Percentiles rank a stretch among this genome's conserved stretches.
phyloP scores from a whole-genome alignment of 2,329 filamentous ascomycete species.

The Aspergillus ibericus region DNA sequence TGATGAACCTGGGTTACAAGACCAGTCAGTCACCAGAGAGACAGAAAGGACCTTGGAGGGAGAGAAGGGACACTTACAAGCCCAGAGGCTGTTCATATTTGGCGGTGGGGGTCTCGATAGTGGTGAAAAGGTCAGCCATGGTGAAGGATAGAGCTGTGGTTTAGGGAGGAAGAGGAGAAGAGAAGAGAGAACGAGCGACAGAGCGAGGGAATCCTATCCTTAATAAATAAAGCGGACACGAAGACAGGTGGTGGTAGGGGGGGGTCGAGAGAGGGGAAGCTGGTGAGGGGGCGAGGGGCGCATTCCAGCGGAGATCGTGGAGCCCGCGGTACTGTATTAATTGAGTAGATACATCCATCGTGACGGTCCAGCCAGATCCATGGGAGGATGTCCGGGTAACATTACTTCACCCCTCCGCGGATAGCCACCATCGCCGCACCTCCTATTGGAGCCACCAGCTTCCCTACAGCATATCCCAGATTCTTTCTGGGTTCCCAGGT shows the following conservation, averaged over 20 bases:
- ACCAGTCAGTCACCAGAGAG: neutral
- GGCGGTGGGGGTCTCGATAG: conserved; percentile 37
- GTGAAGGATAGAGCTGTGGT: conserved; percentile 4
- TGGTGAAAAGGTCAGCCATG: conserved; percentile 30
- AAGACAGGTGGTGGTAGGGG: neutral
- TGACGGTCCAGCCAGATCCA: neutral
- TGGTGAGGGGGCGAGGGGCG: neutral
- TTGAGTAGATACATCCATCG: neutral
- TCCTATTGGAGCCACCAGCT: neutral
- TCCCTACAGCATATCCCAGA: too few relatives aligned
- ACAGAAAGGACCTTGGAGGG: neutral
- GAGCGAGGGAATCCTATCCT: neutral
- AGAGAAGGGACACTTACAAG: conserved; percentile 27
- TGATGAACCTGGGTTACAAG: conserved; percentile 43
- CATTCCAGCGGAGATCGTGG: neutral
- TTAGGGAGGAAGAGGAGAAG: conserved; percentile 4
- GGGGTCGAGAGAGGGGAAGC: neutral
- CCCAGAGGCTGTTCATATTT: conserved; percentile 43
- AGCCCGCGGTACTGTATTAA: neutral
- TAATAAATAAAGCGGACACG: neutral
- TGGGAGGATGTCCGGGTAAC: neutral
- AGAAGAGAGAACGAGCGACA: neutral
- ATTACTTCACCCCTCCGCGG: neutral
- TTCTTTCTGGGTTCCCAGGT: neutral
- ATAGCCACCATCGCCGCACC: neutral